Evolutionary conservation across 192 early-diverging fungal species (phyloP).

Genomic region (Backusella luteola): DNA sequence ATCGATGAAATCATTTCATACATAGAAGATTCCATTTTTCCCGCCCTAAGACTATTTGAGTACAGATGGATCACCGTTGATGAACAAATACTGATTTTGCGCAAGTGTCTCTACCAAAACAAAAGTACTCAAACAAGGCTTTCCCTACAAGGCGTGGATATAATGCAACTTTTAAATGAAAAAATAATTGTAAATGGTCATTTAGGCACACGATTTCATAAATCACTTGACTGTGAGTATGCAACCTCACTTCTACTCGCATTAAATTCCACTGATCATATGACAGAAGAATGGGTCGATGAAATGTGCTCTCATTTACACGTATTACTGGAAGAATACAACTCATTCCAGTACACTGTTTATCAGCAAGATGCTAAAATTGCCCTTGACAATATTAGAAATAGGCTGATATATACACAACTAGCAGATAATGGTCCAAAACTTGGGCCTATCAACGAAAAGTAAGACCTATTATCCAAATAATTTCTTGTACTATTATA

Average conservation of each 20-base stretch:
- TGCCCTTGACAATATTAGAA: constrained; percentile 71
- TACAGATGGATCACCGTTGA: constrained; percentile 79
- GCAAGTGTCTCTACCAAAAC: constrained; percentile 37
- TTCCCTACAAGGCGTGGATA: constrained; percentile 43
- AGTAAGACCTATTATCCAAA: constrained; percentile 37
- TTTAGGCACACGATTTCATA: constrained; percentile 56
- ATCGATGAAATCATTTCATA: constrained; percentile 64
- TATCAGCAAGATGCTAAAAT: constrained; percentile 76
- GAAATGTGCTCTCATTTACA: constrained; percentile 48
- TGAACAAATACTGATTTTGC: constrained; percentile 38
- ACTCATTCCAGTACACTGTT: constrained; percentile 79
- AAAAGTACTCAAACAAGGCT: constrained; percentile 10
- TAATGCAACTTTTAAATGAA: constrained; percentile 40
- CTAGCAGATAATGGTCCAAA: constrained; percentile 86
- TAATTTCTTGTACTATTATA: not conserved
- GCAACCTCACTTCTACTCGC: constrained; percentile 50
- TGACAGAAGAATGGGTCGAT: constrained; percentile 28
- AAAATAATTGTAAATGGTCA: constrained; percentile 30
- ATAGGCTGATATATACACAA: constrained; percentile 79
- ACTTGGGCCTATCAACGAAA: constrained; percentile 68
- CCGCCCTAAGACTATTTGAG: constrained; percentile 78
- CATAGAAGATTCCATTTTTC: constrained; percentile 54
- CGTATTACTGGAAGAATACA: constrained; percentile 77
- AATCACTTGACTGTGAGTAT: constrained; percentile 43
- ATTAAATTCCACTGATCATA: constrained; percentile 1